Evolutionary conservation across 352 stramenopile genomes (phyloP).

Genomic region (Blastocystis sp.): DNA sequence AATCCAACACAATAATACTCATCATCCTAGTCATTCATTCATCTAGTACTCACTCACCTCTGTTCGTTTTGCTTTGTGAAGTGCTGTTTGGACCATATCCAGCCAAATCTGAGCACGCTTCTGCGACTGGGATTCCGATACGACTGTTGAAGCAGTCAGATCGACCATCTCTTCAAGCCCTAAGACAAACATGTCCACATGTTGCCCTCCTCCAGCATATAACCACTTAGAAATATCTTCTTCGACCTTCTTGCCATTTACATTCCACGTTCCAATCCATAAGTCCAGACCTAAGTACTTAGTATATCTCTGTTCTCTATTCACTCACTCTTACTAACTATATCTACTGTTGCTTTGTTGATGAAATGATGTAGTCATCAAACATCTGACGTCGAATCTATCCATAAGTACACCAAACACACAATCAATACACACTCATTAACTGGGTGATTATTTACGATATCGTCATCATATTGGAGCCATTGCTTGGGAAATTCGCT

Average conservation of each 20-base stretch:
- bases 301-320: constrained; percentile 51
- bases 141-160: constrained; percentile 97
- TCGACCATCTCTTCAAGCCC: constrained; percentile 99
- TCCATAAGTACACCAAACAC: not conserved
- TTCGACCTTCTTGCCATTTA: constrained; percentile 96
- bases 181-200: constrained; percentile 80
- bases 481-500: constrained; percentile 8
- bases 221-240: constrained; percentile 77
- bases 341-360: constrained; percentile 17
- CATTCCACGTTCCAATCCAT: constrained; percentile 95
- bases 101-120: constrained; percentile 83
- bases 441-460: not conserved
- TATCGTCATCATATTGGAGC: constrained; percentile 18
- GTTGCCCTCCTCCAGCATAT: not conserved
- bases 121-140: constrained; percentile 90
- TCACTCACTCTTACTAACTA: not conserved
- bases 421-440: not conserved
- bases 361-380: constrained; percentile 38
- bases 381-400: constrained; percentile 58
- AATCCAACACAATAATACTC: constrained; percentile 79
- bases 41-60: not conserved
- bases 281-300: constrained; percentile 69
- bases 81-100: constrained; percentile 81
- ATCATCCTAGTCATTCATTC: constrained; percentile 63
- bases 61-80: constrained; percentile 78